phyloP scores from a whole-genome alignment of 768 basidiomycete species.

The Leccinellum luteum region DNA sequence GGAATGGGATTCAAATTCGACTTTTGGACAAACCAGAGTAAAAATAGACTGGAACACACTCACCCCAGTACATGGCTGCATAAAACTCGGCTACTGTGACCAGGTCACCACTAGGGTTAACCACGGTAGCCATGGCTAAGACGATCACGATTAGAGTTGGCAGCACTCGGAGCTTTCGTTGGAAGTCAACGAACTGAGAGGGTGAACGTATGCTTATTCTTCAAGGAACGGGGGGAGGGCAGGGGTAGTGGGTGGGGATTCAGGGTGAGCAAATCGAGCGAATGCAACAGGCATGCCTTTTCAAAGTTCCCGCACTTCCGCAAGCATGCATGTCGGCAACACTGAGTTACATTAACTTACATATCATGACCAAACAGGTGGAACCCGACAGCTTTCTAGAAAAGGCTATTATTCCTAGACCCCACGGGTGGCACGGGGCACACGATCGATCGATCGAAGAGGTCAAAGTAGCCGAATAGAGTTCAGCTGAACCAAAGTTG shows the following conservation, averaged over 20 bases:
- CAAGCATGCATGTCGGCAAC: background rate
- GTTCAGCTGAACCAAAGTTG: background rate
- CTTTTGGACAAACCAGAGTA: background rate
- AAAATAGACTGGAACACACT: no score
- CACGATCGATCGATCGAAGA: background rate
- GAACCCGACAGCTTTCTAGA: background rate
- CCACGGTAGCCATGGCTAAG: conserved; percentile 3
- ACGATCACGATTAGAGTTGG: background rate
- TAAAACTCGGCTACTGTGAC: conserved; percentile 9
- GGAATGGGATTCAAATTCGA: background rate
- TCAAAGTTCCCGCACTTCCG: background rate
- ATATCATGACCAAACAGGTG: background rate
- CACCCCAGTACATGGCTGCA: conserved; percentile 19
- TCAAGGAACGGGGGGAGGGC: background rate
- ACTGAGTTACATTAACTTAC: background rate
- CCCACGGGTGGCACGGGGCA: background rate
- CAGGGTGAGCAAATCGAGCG: background rate
- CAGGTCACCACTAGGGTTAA: conserved; percentile 1
- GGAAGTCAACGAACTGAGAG: background rate
- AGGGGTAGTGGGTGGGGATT: background rate
- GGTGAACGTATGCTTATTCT: background rate
- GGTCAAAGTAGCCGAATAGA: background rate
- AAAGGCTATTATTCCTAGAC: background rate
- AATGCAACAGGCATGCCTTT: background rate
- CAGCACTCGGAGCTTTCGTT: background rate